Percentiles rank a stretch among this genome's conserved stretches.
These are phyloP conservation scores for Clonostachys solani DNA, from an alignment of 2,329 filamentous ascomycete genomes.

Conservation along the genomic window DNA sequence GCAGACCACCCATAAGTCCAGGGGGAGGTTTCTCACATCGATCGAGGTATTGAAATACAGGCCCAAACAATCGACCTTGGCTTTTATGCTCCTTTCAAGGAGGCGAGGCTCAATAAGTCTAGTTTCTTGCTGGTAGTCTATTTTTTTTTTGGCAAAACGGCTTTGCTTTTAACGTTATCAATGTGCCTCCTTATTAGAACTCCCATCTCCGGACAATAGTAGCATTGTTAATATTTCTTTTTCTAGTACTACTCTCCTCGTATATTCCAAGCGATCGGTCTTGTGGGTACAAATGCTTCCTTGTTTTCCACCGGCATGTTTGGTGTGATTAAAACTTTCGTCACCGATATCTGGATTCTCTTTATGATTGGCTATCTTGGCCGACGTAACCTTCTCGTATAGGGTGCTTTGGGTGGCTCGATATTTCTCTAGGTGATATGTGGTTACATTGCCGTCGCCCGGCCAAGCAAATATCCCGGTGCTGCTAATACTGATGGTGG, in stretches of 20 bases:
- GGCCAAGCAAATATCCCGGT: constrained; percentile 10
- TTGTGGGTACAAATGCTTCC: constrained; percentile 30
- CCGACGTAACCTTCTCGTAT: constrained; percentile 46
- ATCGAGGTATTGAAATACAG: constrained; percentile 42
- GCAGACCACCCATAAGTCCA: neutral
- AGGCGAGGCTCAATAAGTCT: neutral
- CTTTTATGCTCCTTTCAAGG: constrained; percentile 43
- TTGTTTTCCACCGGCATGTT: constrained; percentile 62
- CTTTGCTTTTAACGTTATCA: constrained; percentile 30
- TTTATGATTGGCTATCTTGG: constrained; percentile 53
- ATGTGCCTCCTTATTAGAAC: neutral
- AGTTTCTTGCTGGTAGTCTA: constrained; percentile 56
- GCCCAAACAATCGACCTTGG: constrained; percentile 59
- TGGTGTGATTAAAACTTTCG: constrained; percentile 60
- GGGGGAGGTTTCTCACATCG: neutral
- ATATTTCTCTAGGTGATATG: constrained; percentile 58
- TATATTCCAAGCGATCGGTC: constrained; percentile 29
- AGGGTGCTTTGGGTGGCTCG: constrained; percentile 53
- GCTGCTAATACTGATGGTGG: constrained; percentile 34
- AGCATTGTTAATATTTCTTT: no score
- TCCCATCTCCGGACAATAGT: no score
- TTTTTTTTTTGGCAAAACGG: constrained; percentile 69
- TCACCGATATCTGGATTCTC: constrained; percentile 61
- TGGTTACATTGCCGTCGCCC: constrained; percentile 44
- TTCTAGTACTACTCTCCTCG: constrained; percentile 56